These are phyloP conservation scores for Ceratocystis alfenasii DNA, from an alignment of 2,329 filamentous ascomycete genomes.

Conservation along the genomic window DNA sequence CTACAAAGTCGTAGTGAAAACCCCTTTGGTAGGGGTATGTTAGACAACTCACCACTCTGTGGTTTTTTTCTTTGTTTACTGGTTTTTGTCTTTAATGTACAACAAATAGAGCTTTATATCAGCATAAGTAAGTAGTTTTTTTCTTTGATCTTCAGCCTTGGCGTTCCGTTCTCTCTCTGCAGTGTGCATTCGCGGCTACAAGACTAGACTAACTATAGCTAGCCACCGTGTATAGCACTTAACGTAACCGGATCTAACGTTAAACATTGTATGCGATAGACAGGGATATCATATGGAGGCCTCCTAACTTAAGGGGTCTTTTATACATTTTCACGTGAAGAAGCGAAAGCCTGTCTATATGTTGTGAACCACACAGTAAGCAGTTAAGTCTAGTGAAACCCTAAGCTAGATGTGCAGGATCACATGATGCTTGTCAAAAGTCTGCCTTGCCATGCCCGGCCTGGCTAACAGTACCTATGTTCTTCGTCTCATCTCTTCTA, in stretches of 20 bases:
- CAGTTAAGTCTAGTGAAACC: background rate
- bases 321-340: background rate
- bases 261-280: background rate
- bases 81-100: background rate
- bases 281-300: background rate
- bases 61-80: constrained; percentile 2
- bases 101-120: background rate
- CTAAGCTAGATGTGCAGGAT: background rate
- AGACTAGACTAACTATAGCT: no score
- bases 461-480: background rate
- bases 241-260: no score
- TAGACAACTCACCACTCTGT: background rate
- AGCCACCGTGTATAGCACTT: no score
- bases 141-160: no score
- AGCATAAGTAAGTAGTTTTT: no score
- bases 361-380: background rate
- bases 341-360: background rate
- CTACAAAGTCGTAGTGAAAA: background rate
- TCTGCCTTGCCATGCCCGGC: background rate
- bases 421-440: background rate
- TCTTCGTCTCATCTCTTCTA: constrained; percentile 4
- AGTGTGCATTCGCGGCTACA: no score
- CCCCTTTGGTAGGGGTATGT: background rate
- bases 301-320: background rate
- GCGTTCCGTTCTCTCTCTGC: no score